phyloP scores from a whole-genome alignment of 1,284 basidiomycete species.

The Agroathelia rolfsii region DNA sequence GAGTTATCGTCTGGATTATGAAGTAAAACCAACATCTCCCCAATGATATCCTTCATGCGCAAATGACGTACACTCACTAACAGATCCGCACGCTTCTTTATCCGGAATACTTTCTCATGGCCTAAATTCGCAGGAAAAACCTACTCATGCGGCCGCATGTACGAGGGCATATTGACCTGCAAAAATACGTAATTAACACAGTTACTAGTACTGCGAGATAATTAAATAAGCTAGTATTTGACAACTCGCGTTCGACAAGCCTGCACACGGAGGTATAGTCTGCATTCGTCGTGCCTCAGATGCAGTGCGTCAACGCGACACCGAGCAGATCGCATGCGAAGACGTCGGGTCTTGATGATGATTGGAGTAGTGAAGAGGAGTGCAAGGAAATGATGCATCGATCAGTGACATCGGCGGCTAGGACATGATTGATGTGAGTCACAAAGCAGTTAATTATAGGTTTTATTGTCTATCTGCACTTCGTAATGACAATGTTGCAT shows the following conservation, averaged over 20 bases:
- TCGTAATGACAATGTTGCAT: too few species aligned
- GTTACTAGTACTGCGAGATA: slow-evolving; percentile 65
- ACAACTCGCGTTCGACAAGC: too few species aligned
- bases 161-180: slow-evolving; percentile 49
- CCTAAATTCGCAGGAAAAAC: slow-evolving; percentile 73
- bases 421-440: too few species aligned
- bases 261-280: too few species aligned
- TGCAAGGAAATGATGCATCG: slow-evolving; percentile 46
- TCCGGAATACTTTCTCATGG: slow-evolving; percentile 55
- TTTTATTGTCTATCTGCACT: too few species aligned
- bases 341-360: slow-evolving; percentile 38
- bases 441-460: too few species aligned
- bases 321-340: slow-evolving; percentile 59
- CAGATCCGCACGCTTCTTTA: slow-evolving; percentile 48
- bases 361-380: slow-evolving; percentile 34
- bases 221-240: too few species aligned
- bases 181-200: slow-evolving; percentile 63
- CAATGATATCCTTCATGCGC: slow-evolving; percentile 49
- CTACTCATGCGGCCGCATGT: slow-evolving; percentile 47
- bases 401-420: too few species aligned
- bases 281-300: too few species aligned
- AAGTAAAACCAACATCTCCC: slow-evolving; percentile 79
- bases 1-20: slow-evolving; percentile 71
- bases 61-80: slow-evolving; percentile 1
- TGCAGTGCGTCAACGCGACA: slow-evolving; percentile 37